Base-by-base conservation (phyloP, 2,329 filamentous ascomycete genomes). In the Camptophora hylomeconis region DNA sequence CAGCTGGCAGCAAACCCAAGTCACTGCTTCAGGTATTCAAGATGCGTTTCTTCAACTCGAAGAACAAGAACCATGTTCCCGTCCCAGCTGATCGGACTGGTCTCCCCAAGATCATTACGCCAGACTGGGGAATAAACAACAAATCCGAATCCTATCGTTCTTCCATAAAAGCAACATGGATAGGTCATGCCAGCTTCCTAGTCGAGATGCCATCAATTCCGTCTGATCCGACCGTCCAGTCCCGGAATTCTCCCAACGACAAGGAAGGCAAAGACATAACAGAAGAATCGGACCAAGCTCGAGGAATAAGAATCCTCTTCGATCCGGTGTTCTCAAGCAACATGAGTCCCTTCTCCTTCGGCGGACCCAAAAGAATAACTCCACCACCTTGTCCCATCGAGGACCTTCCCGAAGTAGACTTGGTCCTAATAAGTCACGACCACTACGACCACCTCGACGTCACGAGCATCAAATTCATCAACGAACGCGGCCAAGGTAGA, bases 401-500 rank as follows among this genome's bases (percentile, higher is more conserved):
- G 2, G 63, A 67, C 11, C 42, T 70, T 3, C 66, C 67, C 0
- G 53, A 63, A 2, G 49, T 69, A 7, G 66, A 72, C 31, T 44
- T 62, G 3, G 53, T 71, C 3, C 49, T 58, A 33, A 66, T 71
- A 26, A 65, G 58, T 30, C 67, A 72, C 44, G 65, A 69, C 38
- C 67, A 71, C 41, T 69, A 68, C 39, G 65, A 71, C 38, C 67
- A 71, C 35, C 51, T 69, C 27, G 64, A 69, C 35, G 46, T 53
- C 4, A 48, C 53, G 11, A 62, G 61, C 0, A 45, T 71, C 20
- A 51, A 43, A 33, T n/a, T n/a, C n/a, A n/a, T n/a, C n/a, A n/a
- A n/a, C n/a, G n/a, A n/a, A n/a, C n/a, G n/a, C n/a, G n/a, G n/a
- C n/a, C n/a, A n/a, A n/a, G n/a, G n/a, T n/a, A n/a, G n/a, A n/a